Evolutionary conservation across 768 basidiomycete species (phyloP).

Genomic region (Mycena vulgaris): DNA sequence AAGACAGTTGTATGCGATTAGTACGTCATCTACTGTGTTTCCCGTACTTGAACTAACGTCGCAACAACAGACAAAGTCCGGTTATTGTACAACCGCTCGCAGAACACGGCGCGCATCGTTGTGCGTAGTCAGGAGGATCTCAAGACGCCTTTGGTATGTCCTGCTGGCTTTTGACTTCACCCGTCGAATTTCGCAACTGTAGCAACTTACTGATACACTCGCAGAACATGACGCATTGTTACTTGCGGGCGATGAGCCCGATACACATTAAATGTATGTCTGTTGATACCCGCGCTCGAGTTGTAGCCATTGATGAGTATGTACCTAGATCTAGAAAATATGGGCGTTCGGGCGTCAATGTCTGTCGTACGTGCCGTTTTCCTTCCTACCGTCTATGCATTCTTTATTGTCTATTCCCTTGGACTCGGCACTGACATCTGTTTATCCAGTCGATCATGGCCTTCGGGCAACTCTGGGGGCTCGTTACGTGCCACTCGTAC

Average conservation of each 20-base stretch:
- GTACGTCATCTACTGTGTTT: slow-evolving; percentile 52
- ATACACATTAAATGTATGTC: slow-evolving; percentile 83
- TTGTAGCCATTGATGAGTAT: slow-evolving; percentile 1
- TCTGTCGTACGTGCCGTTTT: slow-evolving; percentile 72
- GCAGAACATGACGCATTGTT: slow-evolving; percentile 88
- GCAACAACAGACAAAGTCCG: slow-evolving; percentile 76
- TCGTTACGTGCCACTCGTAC: slow-evolving; percentile 85
- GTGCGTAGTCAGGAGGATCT: slow-evolving; percentile 75
- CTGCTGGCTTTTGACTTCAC: background rate
- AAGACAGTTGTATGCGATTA: slow-evolving; percentile 77
- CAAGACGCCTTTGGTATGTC: slow-evolving; percentile 71
- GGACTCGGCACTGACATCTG: too few relatives aligned
- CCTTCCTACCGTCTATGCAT: too few relatives aligned
- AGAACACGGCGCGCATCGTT: slow-evolving; percentile 81
- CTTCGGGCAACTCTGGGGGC: slow-evolving; percentile 85
- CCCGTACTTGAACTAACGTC: background rate
- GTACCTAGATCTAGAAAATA: slow-evolving; percentile 76
- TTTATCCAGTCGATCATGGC: slow-evolving; percentile 77
- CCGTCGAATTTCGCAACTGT: too few relatives aligned
- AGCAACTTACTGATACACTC: background rate
- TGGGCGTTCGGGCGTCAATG: slow-evolving; percentile 90
- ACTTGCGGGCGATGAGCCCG: slow-evolving; percentile 89
- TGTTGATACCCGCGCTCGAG: background rate
- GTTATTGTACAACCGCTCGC: slow-evolving; percentile 80
- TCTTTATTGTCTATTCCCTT: too few relatives aligned